A percentile compares a stretch with the other conserved stretches of the same genome.
phyloP scores from a whole-genome alignment of 352 stramenopile genomes.

The Pythium rishiriense region DNA sequence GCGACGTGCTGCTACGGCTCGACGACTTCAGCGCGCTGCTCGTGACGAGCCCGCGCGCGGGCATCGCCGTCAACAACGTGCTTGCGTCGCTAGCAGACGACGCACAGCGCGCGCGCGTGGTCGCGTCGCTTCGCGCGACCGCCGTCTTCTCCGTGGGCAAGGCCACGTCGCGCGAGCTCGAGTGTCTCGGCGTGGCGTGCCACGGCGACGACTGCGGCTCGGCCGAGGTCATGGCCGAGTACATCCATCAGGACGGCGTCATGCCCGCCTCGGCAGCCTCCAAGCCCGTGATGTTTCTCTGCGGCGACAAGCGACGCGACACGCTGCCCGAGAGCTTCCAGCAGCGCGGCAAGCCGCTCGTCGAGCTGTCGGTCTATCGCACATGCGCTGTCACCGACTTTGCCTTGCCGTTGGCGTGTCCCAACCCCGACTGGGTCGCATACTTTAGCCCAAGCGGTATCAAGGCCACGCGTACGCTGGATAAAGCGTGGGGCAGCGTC shows the following conservation, averaged over 20 bases:
- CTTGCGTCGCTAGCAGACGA: constrained; percentile 31
- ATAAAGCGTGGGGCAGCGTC: constrained; percentile 52
- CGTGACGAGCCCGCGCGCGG: constrained; percentile 75
- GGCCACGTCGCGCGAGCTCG: constrained; percentile 63
- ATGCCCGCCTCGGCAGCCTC: constrained; percentile 35
- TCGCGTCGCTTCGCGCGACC: constrained; percentile 34
- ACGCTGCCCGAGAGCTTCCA: constrained; percentile 66
- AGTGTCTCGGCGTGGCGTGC: constrained; percentile 51
- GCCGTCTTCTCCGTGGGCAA: constrained; percentile 66
- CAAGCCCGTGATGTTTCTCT: constrained; percentile 75
- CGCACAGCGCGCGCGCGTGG: constrained; percentile 13
- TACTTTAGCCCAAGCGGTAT: constrained; percentile 86
- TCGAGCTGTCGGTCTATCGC: constrained; percentile 71
- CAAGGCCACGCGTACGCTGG: constrained; percentile 46
- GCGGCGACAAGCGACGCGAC: constrained; percentile 69
- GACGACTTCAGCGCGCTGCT: constrained; percentile 57
- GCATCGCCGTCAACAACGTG: constrained; percentile 47
- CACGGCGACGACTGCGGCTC: constrained; percentile 71
- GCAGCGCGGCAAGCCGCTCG: constrained; percentile 38
- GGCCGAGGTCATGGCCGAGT: constrained; percentile 53
- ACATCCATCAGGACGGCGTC: constrained; percentile 40
- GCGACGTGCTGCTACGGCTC: constrained; percentile 43
- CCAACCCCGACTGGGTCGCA: constrained; percentile 59
- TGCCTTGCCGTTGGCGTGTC: constrained; percentile 37
- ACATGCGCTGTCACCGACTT: constrained; percentile 53